A percentile compares a stretch with the other conserved stretches of the same genome.
Conservation (phyloP, 148 eudicot genomes). For the Agrostemma githago region DNA sequence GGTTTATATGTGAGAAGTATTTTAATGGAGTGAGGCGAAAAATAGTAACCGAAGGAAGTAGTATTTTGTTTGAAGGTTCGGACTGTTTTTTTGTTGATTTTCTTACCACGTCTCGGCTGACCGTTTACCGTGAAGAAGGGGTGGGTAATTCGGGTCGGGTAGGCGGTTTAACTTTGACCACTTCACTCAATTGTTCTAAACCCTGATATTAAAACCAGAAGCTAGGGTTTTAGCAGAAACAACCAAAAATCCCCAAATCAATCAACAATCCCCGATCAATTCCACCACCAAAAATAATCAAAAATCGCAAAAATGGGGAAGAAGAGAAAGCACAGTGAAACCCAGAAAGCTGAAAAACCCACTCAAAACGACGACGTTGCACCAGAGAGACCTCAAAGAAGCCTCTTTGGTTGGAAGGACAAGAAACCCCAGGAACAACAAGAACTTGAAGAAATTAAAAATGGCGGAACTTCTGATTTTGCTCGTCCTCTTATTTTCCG, state of each 20-base stretch:
- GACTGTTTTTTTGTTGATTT: too few relatives aligned
- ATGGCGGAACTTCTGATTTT: background rate
- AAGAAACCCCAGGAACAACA: conserved; percentile 19
- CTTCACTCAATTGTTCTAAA: background rate
- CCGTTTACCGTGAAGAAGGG: too few relatives aligned
- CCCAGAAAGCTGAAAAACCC: conserved; percentile 21
- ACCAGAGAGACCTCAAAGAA: conserved; percentile 59
- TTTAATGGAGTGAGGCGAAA: too few relatives aligned
- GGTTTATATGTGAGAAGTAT: too few relatives aligned
- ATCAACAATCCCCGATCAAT: background rate
- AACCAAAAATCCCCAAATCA: background rate
- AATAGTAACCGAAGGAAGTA: too few relatives aligned
- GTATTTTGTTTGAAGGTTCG: too few relatives aligned
- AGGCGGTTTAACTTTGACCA: too few relatives aligned
- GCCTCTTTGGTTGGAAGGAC: conserved; percentile 68
- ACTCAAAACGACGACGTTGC: conserved; percentile 44
- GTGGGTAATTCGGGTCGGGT: too few relatives aligned
- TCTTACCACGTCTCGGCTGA: too few relatives aligned
- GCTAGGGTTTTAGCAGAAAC: conserved; percentile 9
- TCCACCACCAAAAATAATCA: background rate
- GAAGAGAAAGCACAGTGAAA: conserved; percentile 75
- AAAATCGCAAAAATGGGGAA: conserved; percentile 43
- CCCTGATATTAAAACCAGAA: background rate
- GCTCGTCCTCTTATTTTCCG: conserved; percentile 25
- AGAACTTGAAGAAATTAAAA: conserved; percentile 4